Percentiles rank a stretch among this genome's conserved stretches.
Conservation (phyloP, 164 flowering plant species). For the Vitis rupestris region DNA sequence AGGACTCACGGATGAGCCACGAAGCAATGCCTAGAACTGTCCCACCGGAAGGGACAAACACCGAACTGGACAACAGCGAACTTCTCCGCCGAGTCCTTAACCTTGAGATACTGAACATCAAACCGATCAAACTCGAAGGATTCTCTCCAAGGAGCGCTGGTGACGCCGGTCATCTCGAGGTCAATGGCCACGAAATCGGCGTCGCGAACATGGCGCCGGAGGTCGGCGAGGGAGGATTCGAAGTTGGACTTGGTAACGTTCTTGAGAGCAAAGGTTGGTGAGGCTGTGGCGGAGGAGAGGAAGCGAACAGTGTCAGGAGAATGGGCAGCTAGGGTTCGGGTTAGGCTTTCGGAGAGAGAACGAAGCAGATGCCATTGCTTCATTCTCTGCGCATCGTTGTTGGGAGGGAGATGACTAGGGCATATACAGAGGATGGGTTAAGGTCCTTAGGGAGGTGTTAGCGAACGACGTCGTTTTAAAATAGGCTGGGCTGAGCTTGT, state of each 20-base stretch:
- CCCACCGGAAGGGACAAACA: slow-evolving; percentile 94
- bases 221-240: slow-evolving; percentile 52
- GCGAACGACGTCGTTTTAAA: too few relatives aligned
- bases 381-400: too few relatives aligned
- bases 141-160: slow-evolving; percentile 93
- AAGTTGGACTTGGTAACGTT: slow-evolving; percentile 82
- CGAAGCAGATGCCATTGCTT: too few relatives aligned
- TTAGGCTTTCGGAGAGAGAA: too few relatives aligned
- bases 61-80: slow-evolving; percentile 96
- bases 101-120: slow-evolving; percentile 73
- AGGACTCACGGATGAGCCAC: slow-evolving; percentile 78
- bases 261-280: slow-evolving; percentile 51
- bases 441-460: too few relatives aligned
- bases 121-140: slow-evolving; percentile 72
- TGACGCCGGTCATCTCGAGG: slow-evolving; percentile 91
- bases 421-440: too few relatives aligned
- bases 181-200: slow-evolving; percentile 90
- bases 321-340: too few relatives aligned
- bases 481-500: too few relatives aligned
- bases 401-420: too few relatives aligned
- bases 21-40: slow-evolving; percentile 43
- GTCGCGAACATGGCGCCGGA: slow-evolving; percentile 49
- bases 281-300: slow-evolving; percentile 9
- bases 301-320: slow-evolving; percentile 15
- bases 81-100: slow-evolving; percentile 92